Base-by-base conservation (phyloP, 192 early-diverging fungal genomes). In the Mortierella alpina region DNA sequence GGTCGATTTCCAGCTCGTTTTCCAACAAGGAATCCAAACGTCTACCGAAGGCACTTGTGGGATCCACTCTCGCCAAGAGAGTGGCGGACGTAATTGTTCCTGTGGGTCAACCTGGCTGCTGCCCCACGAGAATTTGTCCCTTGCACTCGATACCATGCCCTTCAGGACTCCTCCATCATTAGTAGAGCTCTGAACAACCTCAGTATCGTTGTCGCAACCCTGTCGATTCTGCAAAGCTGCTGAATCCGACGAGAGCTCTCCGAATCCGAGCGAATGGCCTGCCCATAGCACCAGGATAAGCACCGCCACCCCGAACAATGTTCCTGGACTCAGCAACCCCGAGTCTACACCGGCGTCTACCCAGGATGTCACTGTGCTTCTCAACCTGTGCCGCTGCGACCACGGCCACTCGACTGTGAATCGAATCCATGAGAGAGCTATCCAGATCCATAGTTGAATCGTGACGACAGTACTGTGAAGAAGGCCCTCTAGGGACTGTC, bases 251-350 rank as follows among this genome's bases (percentile, higher is more conserved):
- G 54, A 66, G 39, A 63, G 8, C 6, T 10, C 48, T 42, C 46
- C 44, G 17, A 46, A 40, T 14, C 62, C 67, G 52, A 65, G 41
- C 53, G 18, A 22, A 51, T 70, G 60, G 6, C 68, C 48, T 1
- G 17, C 59, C 61, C 57, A 50, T 10, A 79, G 18, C 1, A 58
- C 63, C 1, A 72, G 12, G 11, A 48, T 60, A 13, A 79, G 50
- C 14, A 68, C 15, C 0, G 51, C 59, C 11, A 79, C 63, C 0
- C 76, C 64, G 11, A 67, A 44, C 50, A 79, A 62, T 8, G 76
- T 72, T 12, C 69, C 69, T 48, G 76, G 69, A n/a, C 69, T 64
- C 15, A 79, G 18, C 15, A 79, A 31, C 7, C 76, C 76, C 7
- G 50, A 50, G 0, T 63, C 49, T 0, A 63, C 54, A 12, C 76